Base-by-base conservation (phyloP, 768 basidiomycete genomes). In the Phylloporus sp. region DNA sequence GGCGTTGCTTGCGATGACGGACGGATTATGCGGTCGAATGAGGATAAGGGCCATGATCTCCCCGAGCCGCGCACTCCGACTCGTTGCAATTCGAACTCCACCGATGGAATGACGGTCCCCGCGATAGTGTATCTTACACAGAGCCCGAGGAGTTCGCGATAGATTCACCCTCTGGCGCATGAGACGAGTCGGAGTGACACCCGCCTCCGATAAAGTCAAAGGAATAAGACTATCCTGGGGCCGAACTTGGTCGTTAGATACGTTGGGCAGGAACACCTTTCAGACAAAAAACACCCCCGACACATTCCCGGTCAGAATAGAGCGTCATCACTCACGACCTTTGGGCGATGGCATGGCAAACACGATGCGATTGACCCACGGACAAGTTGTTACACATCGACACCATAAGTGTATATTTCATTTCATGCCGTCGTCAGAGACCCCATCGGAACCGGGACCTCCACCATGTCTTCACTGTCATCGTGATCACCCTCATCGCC, bases 401-500 rank as follows among this genome's bases (percentile, higher is more conserved):
- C 38, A 39, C 21, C 9, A 33, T 2, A n/a, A 34, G 13, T 7
- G 18, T 26, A 31, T n/a, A n/a, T n/a, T 15, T 28, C 23, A 3
- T 33, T 34, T 61, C 52, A 57, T 23, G 43, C 22, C n/a, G 44
- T 20, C n/a, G 44, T 42, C 37, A 57, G 29, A 38, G 54, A 52
- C 14, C 52, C 43, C 45, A 49, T 50, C 7, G 59, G 57, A 20
- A 68, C 44, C 15, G 55, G 38, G 21, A 62, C 55, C 37, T 68
- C 66, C 31, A 52, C 44, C 66, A 66, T 65, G 27, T 66, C 60
- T 20, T 60, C 57, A 9, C 31, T 50, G 14, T 57, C 55, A 1
- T 56, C 52, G 5, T 52, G 52, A 3, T 59, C 57, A 15, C 42
- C 40, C 10, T 47, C 53, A 10, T 50, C 49, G 18, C 37, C 57